phyloP scores from a whole-genome alignment of 148 eudicot species.

The Persicaria maculosa region DNA sequence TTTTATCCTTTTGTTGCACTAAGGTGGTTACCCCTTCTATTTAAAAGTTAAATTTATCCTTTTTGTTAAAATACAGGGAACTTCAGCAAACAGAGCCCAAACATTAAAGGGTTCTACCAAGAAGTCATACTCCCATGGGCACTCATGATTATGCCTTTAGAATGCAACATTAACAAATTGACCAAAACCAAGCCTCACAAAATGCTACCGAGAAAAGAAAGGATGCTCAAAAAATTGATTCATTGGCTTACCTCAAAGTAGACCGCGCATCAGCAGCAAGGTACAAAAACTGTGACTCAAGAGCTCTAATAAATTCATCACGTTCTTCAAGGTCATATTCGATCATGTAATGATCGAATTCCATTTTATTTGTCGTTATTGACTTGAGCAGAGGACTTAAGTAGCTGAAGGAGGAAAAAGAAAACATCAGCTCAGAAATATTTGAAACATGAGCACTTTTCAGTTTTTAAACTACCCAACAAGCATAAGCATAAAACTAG shows the following conservation, averaged over 20 bases:
- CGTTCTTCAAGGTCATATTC: slow-evolving; percentile 71
- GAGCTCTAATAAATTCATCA: slow-evolving; percentile 52
- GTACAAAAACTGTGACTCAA: slow-evolving; percentile 75
- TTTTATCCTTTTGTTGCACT: neutral
- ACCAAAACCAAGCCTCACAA: neutral
- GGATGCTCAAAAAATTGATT: neutral
- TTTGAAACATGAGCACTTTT: neutral
- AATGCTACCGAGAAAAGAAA: neutral
- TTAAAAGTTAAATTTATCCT: neutral
- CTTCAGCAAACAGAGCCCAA: neutral
- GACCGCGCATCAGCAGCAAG: slow-evolving; percentile 98
- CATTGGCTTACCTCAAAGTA: slow-evolving; percentile 55
- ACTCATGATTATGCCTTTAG: neutral
- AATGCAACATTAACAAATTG: neutral
- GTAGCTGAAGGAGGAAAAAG: slow-evolving; percentile 41
- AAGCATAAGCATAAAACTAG: neutral
- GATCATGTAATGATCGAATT: slow-evolving; percentile 60
- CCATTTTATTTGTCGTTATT: slow-evolving; percentile 27
- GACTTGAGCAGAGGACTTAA: slow-evolving; percentile 89
- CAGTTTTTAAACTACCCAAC: neutral
- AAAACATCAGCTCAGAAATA: neutral
- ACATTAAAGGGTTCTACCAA: neutral
- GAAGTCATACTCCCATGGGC: neutral
- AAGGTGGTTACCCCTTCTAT: neutral
- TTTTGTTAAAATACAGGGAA: neutral